phyloP scores from a whole-genome alignment of 1,284 basidiomycete species.

The Phellopilus nigrolimitatus region DNA sequence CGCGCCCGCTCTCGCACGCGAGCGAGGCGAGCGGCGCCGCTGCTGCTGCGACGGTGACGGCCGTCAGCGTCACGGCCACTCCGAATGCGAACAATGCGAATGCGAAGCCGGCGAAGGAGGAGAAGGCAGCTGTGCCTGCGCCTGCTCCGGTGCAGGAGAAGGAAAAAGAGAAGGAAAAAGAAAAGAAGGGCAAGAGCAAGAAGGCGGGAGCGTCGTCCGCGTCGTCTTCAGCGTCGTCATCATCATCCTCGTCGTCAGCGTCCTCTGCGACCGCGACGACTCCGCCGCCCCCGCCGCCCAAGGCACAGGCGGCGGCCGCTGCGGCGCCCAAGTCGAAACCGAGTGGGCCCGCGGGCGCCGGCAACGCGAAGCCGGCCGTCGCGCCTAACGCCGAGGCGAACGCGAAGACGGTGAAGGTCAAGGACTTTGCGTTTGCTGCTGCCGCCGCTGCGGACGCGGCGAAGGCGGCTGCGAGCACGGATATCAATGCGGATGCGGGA shows the following conservation, averaged over 20 bases:
- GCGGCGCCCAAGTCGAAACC: not conserved
- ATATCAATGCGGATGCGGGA: not conserved
- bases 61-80: too few relatives aligned
- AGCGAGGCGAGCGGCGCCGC: conserved; percentile 10
- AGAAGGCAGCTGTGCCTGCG: too few relatives aligned
- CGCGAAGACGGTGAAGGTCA: not conserved
- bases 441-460: not conserved
- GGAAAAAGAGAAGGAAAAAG: conserved; percentile 9
- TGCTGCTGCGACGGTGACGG: too few relatives aligned
- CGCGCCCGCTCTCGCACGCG: too few relatives aligned
- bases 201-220: conserved; percentile 9
- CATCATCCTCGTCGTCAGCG: too few relatives aligned
- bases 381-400: not conserved
- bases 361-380: not conserved
- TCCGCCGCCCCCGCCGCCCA: not conserved
- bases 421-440: not conserved
- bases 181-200: conserved; percentile 5
- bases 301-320: not conserved
- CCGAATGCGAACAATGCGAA: too few relatives aligned
- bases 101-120: not conserved
- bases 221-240: too few relatives aligned
- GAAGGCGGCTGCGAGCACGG: not conserved
- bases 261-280: too few relatives aligned
- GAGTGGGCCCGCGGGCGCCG: not conserved
- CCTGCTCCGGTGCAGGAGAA: not conserved